These are phyloP conservation scores for Torrubiellomyces zombiae DNA, from an alignment of 2,329 filamentous ascomycete genomes.

Conservation along the genomic window DNA sequence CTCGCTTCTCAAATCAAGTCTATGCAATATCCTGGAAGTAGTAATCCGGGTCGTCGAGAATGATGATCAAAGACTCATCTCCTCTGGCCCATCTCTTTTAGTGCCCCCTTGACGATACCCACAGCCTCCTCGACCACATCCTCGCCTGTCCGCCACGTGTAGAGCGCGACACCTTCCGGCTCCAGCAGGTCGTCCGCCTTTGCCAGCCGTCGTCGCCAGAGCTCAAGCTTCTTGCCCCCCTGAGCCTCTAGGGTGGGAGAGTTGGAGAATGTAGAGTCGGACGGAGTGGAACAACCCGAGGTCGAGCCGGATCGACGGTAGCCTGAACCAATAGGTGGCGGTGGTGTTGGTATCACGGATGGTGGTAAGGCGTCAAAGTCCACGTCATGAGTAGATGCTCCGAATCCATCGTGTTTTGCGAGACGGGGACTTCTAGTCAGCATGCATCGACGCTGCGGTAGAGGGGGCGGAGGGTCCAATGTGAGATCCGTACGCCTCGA, in stretches of 20 bases:
- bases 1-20: too few species aligned
- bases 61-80: too few species aligned
- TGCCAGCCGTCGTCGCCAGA: conserved; percentile 54
- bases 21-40: too few species aligned
- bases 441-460: too few species aligned
- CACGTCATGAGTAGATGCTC: too few species aligned
- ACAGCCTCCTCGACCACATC: conserved; percentile 54
- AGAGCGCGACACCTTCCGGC: conserved; percentile 47
- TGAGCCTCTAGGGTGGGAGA: conserved; percentile 19
- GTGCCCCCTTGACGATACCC: conserved; percentile 41
- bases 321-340: conserved; percentile 6
- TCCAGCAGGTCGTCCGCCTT: conserved; percentile 47
- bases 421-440: too few species aligned
- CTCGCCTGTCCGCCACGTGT: conserved; percentile 56
- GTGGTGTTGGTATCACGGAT: conserved; percentile 9
- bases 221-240: conserved; percentile 50
- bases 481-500: too few species aligned
- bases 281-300: conserved; percentile 17
- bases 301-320: conserved; percentile 12
- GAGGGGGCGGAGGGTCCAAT: too few species aligned
- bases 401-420: too few species aligned
- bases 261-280: conserved; percentile 16
- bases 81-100: conserved; percentile 23
- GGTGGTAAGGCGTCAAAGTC: conserved; percentile 24
- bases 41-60: too few species aligned